A percentile compares a stretch with the other conserved stretches of the same genome.
Evolutionary conservation across 2,329 filamentous ascomycete genomes (phyloP).

Genomic region (Thielaviopsis punctulata): DNA sequence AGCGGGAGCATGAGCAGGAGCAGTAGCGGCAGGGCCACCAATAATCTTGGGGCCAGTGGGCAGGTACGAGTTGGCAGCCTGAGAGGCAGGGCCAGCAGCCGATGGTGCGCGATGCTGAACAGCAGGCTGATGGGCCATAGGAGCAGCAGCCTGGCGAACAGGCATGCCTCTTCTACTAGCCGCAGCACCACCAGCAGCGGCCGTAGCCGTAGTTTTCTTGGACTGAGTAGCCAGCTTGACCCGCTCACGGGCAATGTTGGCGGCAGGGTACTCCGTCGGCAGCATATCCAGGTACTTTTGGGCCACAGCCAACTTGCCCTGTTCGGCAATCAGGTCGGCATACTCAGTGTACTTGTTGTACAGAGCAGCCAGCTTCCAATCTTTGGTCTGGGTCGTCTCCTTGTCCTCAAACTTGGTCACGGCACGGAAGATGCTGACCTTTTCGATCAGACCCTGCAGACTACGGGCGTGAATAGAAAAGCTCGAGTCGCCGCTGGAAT

Average conservation of each 20-base stretch:
- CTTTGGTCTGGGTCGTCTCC: conserved; percentile 52
- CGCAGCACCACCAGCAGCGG: conserved; percentile 15
- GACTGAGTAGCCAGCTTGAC: conserved; percentile 57
- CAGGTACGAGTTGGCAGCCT: conserved; percentile 2
- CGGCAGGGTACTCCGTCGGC: conserved; percentile 66
- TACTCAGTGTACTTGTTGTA: conserved; percentile 97
- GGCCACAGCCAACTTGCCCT: conserved; percentile 72
- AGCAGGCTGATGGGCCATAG: conserved; percentile 19
- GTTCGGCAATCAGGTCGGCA: conserved; percentile 80
- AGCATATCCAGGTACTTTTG: conserved; percentile 85
- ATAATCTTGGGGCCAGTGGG: conserved; percentile 4
- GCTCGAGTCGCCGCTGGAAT: conserved; percentile 53
- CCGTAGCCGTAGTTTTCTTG: conserved; percentile 18
- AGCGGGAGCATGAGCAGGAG: too few species aligned
- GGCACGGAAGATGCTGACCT: conserved; percentile 90
- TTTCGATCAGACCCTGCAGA: conserved; percentile 89
- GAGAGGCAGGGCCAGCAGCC: conserved; percentile 1
- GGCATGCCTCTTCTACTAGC: conserved; percentile 6
- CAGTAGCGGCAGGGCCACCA: too few species aligned
- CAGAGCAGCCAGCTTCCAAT: conserved; percentile 75
- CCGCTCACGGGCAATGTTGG: conserved; percentile 70
- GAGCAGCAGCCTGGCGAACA: conserved; percentile 18
- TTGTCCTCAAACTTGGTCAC: conserved; percentile 80
- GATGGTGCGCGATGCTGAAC: conserved; percentile 1
- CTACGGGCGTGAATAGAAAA: conserved; percentile 85